A percentile compares a stretch with the other conserved stretches of the same genome.
Conservation (phyloP, 2,329 filamentous ascomycete species). For the Myriangium duriaei region DNA sequence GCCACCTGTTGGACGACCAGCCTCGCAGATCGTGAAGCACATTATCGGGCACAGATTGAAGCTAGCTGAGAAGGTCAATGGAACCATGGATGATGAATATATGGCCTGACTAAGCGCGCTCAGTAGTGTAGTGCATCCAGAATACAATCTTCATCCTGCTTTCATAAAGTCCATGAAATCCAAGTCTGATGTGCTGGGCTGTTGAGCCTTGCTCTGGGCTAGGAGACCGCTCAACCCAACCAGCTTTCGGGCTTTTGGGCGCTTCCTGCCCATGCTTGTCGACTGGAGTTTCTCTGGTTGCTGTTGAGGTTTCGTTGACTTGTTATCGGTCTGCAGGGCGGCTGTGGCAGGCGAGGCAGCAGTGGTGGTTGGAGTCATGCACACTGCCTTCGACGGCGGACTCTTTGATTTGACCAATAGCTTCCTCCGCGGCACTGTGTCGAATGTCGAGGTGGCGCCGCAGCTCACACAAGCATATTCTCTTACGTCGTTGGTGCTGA, state of each 20-base stretch:
- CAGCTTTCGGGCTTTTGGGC: constrained; percentile 42
- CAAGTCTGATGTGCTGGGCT: constrained; percentile 24
- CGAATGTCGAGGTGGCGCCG: not conserved
- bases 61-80: too few relatives aligned
- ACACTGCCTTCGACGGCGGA: too few relatives aligned
- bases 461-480: not conserved
- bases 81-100: too few relatives aligned
- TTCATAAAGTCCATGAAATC: constrained; percentile 44
- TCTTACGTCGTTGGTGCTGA: not conserved
- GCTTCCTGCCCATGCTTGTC: constrained; percentile 30
- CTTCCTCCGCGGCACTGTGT: not conserved
- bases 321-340: not conserved
- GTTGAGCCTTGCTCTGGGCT: constrained; percentile 31
- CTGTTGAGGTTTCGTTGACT: not conserved
- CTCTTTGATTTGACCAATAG: not conserved
- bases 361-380: too few relatives aligned
- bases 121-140: too few relatives aligned
- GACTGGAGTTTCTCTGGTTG: constrained; percentile 19
- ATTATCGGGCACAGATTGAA: too few relatives aligned
- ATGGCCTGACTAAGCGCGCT: too few relatives aligned
- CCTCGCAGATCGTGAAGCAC: too few relatives aligned
- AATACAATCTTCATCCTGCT: constrained; percentile 22
- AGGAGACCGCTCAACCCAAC: constrained; percentile 42
- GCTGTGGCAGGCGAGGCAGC: constrained; percentile 1
- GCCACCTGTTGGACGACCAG: too few relatives aligned